These are phyloP conservation scores for Hypoxylon sp. DNA, from an alignment of 2,329 filamentous ascomycete species.

Conservation along the genomic window DNA sequence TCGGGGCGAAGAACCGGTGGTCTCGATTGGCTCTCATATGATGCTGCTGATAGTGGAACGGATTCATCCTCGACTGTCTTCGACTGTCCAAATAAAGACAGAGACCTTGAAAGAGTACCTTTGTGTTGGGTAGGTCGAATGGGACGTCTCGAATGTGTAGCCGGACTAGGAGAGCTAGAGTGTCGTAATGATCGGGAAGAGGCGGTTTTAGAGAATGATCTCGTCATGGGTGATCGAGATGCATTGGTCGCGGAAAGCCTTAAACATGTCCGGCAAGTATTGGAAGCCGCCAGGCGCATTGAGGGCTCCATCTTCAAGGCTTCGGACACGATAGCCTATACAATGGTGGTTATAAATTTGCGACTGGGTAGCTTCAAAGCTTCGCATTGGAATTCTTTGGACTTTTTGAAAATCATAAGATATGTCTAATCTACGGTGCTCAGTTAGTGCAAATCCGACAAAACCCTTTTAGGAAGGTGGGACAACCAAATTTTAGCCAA, in stretches of 20 bases:
- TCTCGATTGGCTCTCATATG: slow-evolving; percentile 38
- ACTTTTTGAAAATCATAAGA: slow-evolving; percentile 16
- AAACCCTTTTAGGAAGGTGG: too few species aligned
- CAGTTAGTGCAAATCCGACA: too few species aligned
- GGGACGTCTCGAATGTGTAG: slow-evolving; percentile 32
- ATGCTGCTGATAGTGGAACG: slow-evolving; percentile 35
- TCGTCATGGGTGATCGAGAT: slow-evolving; percentile 39
- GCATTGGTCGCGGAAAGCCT: slow-evolving; percentile 42
- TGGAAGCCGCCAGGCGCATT: slow-evolving; percentile 50
- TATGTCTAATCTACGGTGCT: not conserved
- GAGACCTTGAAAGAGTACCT: slow-evolving; percentile 37
- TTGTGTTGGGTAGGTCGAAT: slow-evolving; percentile 14
- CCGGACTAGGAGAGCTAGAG: slow-evolving; percentile 30
- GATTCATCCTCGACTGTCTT: slow-evolving; percentile 44
- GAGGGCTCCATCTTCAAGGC: slow-evolving; percentile 51
- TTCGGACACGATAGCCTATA: slow-evolving; percentile 9
- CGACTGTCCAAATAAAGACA: slow-evolving; percentile 51
- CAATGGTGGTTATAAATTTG: slow-evolving; percentile 27
- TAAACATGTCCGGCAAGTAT: slow-evolving; percentile 52
- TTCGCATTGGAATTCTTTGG: slow-evolving; percentile 23
- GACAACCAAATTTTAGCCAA: too few species aligned
- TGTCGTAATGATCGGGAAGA: slow-evolving; percentile 32
- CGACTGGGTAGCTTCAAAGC: slow-evolving; percentile 16
- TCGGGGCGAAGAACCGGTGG: slow-evolving; percentile 72
- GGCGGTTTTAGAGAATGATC: slow-evolving; percentile 46